Evolutionary conservation across 140 eudicot genomes (phyloP), one percentile per base, ranked within the genome.

Genomic region (Anethum foeniculum): DNA sequence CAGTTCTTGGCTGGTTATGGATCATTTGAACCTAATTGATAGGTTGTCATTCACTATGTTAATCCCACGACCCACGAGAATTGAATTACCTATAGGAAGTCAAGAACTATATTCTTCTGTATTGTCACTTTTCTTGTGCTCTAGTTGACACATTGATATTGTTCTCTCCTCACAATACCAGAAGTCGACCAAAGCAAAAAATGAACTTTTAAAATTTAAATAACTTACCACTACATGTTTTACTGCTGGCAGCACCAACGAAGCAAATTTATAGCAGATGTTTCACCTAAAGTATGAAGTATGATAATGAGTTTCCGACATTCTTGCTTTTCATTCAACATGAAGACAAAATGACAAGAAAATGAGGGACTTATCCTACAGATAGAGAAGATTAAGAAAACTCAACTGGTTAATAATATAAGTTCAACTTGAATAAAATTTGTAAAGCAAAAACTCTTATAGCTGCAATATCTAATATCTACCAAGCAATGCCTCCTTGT

Each of bases 1-100:
- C 97, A 2, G 88, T 90, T 80, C 79, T 93, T 67, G 92, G 93
- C 7, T 93, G 93, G 93, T 84, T 89, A 43, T 93, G 96, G 97
- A 83, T 90, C 76, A 90, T 91, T 69, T 93, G 83, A 86, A 77
- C 72, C 6, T 32, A 34, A 2, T 7, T 78, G 39, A 71, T 12
- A 11, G 19, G 23, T 64, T 1, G 49, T 32, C 46, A 36, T 71
- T 52, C 6, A 25, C 9, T 6, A 2, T 81, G 79, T 11, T 72
- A 47, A 38, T 62, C 30, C 49, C 54, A 74, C 9, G 8, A 23
- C 52, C 15, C 51, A 46, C 51, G 51, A 46, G 56, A 74, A 41
- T 23, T 44, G 78, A 74, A 41, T 74, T 6, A 76, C 65, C 65
- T 16, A 47, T 3, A 21, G 10, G 27, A 67, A 30, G 14, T 23